Evolutionary conservation across 2,329 filamentous ascomycete species (phyloP), one percentile per base, ranked within the genome.

Genomic region (Pseudocercospora pini-densiflorae): DNA sequence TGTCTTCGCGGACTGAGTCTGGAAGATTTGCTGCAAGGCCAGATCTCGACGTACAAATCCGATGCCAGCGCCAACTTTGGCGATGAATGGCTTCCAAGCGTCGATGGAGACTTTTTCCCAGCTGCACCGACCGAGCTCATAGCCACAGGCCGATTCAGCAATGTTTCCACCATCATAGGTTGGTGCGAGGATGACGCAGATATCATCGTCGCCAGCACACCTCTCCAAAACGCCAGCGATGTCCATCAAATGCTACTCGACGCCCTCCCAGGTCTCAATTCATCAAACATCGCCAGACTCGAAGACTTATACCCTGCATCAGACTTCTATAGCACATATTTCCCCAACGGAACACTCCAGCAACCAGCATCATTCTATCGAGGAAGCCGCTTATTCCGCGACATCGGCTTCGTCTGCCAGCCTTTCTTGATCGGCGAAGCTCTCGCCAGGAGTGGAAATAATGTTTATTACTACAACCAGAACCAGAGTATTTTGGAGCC

Each of bases 401-500:
- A 87, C 72, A 81, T 87, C 51, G 57, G 85, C 33, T 83, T 86
- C 79, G 77, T 78, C 0, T 87, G 85, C 73, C 80, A 82, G 45
- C 80, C 84, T 0, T 69, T 85, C 9, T 78, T 79, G 58, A 80
- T 81, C 61, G 83, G 78, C 2, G 68, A 77, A 36, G 76, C 79
- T 0, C 74, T 85, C 21, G 76, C 80, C 1, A 67, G 74, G 14
- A 76, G 74, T 29, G 78, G 76, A 3, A 80, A 79, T 65, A 70
- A 74, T 5, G 81, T 85, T 4, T 87, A 82, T 70, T 74, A 86
- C 1, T 86, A 83, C 72, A 75, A 82, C 65, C 84, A 83, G 77
- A 87, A 87, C 72, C 84, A 86, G 70, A 87, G 85, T 0, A 78
- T 87, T n/a, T 74, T 86, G 2, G 81, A 80, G 3, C 77, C 80